Base-by-base conservation (phyloP, 495 filamentous ascomycete species). In the Podospora pseudopauciseta region DNA sequence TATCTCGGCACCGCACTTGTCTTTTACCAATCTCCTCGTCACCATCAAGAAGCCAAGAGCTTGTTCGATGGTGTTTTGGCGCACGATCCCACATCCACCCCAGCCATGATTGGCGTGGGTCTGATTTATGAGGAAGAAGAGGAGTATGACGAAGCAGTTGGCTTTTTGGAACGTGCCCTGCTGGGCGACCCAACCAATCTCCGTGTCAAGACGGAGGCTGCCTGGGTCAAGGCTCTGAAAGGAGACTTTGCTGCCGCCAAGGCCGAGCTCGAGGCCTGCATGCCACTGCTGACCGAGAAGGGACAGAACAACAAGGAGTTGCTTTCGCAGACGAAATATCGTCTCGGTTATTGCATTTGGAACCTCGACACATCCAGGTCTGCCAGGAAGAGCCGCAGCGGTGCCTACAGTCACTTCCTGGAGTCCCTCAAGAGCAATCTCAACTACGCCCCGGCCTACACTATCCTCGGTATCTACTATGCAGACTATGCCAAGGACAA, bases 401-500 rank as follows among this genome's bases (percentile, higher is more conserved):
- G 80, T 26, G 89, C 94, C 2, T 97, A 97, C 72, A 82, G 89
- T 13, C 89, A 86, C 74, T 97, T 97, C 75, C 83, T 98, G 7
- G 87, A 88, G 30, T 88, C 96, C 0, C 84, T 98, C 28, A 92
- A 96, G 71, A 88, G 86, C 39, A 94, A 97, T 73, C 85, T 95
- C 75, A 97, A 92, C 73, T 95, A 86, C 77, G 94, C 95, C 2
- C 93, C 95, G 4, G 89, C 95, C 0, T 99, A 97, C 79, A 96
- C 93, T 0, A 94, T 87, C 65, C 86, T 99, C 11, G 95, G 95
- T n/a, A 81, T 94, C n/a, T 99, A 89, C 79, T 99, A 96, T 74
- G 89, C 89, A 13, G 96, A 97, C 70, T 97, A 97, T 71, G 89
- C 87, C 67, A 91, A 88, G 68, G 94, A 98, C 79, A 92, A 88